Evolutionary conservation across 2,329 filamentous ascomycete species (phyloP).

Genomic region (Neophaeococcomyces aloes): DNA sequence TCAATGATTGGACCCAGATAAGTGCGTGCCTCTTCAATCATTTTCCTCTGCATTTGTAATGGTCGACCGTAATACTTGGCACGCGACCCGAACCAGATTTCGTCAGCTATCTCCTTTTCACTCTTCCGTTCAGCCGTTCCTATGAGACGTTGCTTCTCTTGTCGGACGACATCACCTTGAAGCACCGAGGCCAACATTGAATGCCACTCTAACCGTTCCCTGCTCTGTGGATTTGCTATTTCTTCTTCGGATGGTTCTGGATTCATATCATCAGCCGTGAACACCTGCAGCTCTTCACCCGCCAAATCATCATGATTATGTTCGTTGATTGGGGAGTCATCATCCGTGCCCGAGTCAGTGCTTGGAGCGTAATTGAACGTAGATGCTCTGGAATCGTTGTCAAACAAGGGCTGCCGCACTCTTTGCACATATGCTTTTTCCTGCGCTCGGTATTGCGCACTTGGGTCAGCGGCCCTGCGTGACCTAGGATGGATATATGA

Average conservation of each 20-base stretch:
- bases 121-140: constrained; percentile 66
- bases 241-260: constrained; percentile 83
- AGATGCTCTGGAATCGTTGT: constrained; percentile 54
- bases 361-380: constrained; percentile 66
- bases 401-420: constrained; percentile 72
- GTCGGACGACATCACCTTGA: constrained; percentile 91
- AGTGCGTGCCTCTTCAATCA: constrained; percentile 74
- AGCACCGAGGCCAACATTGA: constrained; percentile 93
- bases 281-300: too few relatives aligned
- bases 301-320: constrained; percentile 75
- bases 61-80: constrained; percentile 76
- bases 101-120: constrained; percentile 55
- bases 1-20: constrained; percentile 67
- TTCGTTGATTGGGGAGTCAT: constrained; percentile 79
- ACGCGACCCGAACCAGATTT: constrained; percentile 79
- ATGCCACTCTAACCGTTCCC: constrained; percentile 93
- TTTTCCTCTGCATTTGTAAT: constrained; percentile 69
- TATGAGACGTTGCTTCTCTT: constrained; percentile 93
- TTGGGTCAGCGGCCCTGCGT: constrained; percentile 47
- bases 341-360: constrained; percentile 49
- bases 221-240: constrained; percentile 72
- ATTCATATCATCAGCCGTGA: constrained; percentile 59
- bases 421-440: constrained; percentile 93
- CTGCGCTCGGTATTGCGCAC: constrained; percentile 67
- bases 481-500: constrained; percentile 47